Conservation (phyloP, 2,329 filamentous ascomycete genomes). For the Trichoderma semiorbis region DNA sequence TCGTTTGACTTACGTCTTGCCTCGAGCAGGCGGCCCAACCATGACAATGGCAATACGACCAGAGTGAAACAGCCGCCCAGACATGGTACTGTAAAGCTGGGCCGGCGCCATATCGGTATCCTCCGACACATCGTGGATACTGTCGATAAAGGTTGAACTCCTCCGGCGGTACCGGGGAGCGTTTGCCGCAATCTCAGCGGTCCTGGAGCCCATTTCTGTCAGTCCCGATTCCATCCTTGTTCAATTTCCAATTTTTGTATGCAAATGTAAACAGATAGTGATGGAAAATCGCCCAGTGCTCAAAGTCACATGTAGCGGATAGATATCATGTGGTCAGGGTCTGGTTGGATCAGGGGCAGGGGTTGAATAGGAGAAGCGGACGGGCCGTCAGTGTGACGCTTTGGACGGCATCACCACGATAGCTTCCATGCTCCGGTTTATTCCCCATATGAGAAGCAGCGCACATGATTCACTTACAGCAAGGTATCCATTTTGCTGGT, state of each 20-base stretch:
- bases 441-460: neutral
- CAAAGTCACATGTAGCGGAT: neutral
- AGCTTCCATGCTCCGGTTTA: neutral
- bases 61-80: slow-evolving; percentile 92
- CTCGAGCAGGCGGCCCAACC: slow-evolving; percentile 88
- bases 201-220: slow-evolving; percentile 49
- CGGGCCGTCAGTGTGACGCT: neutral
- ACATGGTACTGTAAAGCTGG: slow-evolving; percentile 97
- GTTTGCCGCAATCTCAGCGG: slow-evolving; percentile 86
- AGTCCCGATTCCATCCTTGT: neutral
- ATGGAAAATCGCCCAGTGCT: neutral
- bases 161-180: slow-evolving; percentile 85
- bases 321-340: neutral
- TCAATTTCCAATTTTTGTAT: neutral
- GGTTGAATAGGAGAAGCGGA: neutral
- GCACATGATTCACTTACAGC: slow-evolving; percentile 26
- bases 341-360: neutral
- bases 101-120: slow-evolving; percentile 83
- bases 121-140: slow-evolving; percentile 88
- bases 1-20: slow-evolving; percentile 70
- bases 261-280: neutral
- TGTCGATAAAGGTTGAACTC: slow-evolving; percentile 95
- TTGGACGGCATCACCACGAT: neutral
- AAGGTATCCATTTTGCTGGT: slow-evolving; percentile 29
- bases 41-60: slow-evolving; percentile 96